These are phyloP conservation scores for Rhododendron griersonianum DNA, from an alignment of 148 eudicot species.

Conservation along the genomic window DNA sequence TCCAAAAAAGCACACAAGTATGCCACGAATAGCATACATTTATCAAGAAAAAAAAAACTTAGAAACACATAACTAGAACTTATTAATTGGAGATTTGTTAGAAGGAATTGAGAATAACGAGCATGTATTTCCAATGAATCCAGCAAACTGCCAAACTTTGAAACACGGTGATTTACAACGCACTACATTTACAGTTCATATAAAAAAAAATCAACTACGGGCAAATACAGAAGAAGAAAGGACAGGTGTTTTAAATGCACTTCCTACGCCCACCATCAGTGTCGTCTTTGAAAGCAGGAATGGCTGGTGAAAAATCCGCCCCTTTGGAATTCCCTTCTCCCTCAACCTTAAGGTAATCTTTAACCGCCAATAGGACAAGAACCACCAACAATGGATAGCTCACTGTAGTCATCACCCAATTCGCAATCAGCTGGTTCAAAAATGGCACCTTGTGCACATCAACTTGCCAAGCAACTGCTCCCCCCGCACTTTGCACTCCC, in stretches of 20 bases:
- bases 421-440: slow-evolving; percentile 51
- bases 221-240: neutral
- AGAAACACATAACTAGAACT: neutral
- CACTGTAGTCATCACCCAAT: slow-evolving; percentile 67
- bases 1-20: neutral
- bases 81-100: neutral
- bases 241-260: slow-evolving; percentile 11
- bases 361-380: slow-evolving; percentile 63
- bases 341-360: slow-evolving; percentile 45
- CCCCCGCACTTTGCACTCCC: slow-evolving; percentile 97
- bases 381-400: slow-evolving; percentile 73
- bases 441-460: slow-evolving; percentile 67
- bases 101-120: neutral
- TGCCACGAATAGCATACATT: neutral
- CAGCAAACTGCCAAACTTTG: neutral
- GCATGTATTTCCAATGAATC: neutral
- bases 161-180: neutral
- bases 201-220: neutral
- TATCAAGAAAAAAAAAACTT: neutral
- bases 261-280: slow-evolving; percentile 18
- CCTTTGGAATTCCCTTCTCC: slow-evolving; percentile 10
- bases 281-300: slow-evolving; percentile 18
- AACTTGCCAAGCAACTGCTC: slow-evolving; percentile 91
- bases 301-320: slow-evolving; percentile 4
- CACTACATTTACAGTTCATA: slow-evolving; percentile 2